phyloP scores from a whole-genome alignment of 495 filamentous ascomycete genomes.

The Arthonia radiata region DNA sequence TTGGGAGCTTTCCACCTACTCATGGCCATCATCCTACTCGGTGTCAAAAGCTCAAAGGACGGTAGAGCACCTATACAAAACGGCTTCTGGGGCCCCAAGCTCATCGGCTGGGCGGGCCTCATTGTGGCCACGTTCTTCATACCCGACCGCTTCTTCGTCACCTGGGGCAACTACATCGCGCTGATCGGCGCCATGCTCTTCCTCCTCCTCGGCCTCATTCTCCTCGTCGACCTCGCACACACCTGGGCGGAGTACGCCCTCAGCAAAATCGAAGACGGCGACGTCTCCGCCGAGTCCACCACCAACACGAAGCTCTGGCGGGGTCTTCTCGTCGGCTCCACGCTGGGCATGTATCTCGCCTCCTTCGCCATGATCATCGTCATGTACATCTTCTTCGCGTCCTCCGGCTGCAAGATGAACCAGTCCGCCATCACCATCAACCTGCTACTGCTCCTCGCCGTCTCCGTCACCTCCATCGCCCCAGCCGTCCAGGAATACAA shows the following conservation, averaged over 20 bases:
- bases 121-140: constrained; percentile 88
- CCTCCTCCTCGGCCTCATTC: constrained; percentile 68
- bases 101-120: constrained; percentile 64
- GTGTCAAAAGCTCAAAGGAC: constrained; percentile 69
- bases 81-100: constrained; percentile 75
- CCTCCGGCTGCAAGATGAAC: constrained; percentile 72
- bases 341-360: constrained; percentile 76
- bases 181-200: constrained; percentile 79
- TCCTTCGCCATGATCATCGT: constrained; percentile 82
- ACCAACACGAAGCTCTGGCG: constrained; percentile 66
- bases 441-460: constrained; percentile 53
- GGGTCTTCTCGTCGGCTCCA: constrained; percentile 67
- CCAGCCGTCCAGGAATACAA: constrained; percentile 80
- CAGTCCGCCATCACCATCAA: constrained; percentile 61
- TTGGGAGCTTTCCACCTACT: constrained; percentile 82
- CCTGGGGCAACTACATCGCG: constrained; percentile 87
- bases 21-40: constrained; percentile 59
- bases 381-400: constrained; percentile 93
- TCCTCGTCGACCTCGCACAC: constrained; percentile 86
- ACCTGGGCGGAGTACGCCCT: constrained; percentile 96
- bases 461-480: constrained; percentile 70
- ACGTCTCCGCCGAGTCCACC: no score
- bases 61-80: constrained; percentile 78
- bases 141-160: constrained; percentile 80
- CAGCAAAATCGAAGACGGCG: constrained; percentile 60